A percentile compares a stretch with the other conserved stretches of the same genome.
phyloP scores from a whole-genome alignment of 345 rosid species.

The Lepidium sativum region DNA sequence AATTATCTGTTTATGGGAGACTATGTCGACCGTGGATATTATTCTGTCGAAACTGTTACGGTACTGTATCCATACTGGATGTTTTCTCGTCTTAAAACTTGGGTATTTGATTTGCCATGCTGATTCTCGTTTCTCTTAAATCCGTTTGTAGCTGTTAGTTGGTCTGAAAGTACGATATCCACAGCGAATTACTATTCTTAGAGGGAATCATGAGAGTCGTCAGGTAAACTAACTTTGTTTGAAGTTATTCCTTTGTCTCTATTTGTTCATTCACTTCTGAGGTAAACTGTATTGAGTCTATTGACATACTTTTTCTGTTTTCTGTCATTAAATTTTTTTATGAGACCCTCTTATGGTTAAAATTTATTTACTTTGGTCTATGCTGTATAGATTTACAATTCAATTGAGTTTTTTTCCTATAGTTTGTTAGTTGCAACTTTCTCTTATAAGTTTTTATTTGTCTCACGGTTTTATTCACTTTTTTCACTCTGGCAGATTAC shows the following conservation, averaged over 20 bases:
- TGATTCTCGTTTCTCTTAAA: background rate
- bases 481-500: conserved; percentile 62
- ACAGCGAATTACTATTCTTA: conserved; percentile 70
- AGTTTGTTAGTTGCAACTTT: background rate
- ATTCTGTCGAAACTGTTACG: conserved; percentile 97
- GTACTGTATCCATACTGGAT: conserved; percentile 26
- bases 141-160: conserved; percentile 51
- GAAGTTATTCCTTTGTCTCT: background rate
- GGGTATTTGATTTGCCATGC: background rate
- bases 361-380: background rate
- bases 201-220: conserved; percentile 91
- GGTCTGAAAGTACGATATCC: conserved; percentile 78
- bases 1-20: conserved; percentile 99
- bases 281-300: background rate
- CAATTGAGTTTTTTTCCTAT: background rate
- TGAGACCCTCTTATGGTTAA: background rate
- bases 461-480: conserved; percentile 21
- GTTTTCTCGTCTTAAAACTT: background rate
- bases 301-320: background rate
- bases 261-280: background rate
- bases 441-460: background rate
- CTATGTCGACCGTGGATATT: conserved; percentile 96
- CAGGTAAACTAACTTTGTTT: conserved; percentile 38
- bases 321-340: background rate
- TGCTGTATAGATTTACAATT: background rate